Conservation (phyloP, 129 eudicot genomes). For the carrot (Daucus carota) region DNA sequence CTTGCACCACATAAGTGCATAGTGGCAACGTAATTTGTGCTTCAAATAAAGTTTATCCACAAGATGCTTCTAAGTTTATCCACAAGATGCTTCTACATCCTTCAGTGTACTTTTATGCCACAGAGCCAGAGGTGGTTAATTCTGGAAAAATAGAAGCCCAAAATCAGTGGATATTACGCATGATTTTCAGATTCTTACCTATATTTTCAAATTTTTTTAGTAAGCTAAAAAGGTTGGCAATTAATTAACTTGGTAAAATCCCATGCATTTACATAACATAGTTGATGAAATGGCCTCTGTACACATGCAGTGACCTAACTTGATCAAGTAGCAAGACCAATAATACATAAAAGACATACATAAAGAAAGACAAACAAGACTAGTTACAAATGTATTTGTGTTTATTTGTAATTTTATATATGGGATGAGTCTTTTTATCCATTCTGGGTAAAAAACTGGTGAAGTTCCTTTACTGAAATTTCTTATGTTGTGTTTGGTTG, state of each 20-base stretch:
- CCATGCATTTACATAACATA: neutral
- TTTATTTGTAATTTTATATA: neutral
- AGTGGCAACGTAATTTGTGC: constrained; percentile 13
- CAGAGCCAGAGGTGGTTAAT: neutral
- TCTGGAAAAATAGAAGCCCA: neutral
- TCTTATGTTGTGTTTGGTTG: too few relatives aligned
- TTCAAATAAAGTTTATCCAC: neutral
- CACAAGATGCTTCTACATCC: neutral
- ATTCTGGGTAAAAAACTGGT: neutral
- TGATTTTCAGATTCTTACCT: neutral
- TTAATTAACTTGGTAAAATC: neutral
- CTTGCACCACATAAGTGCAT: constrained; percentile 70
- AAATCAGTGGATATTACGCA: neutral
- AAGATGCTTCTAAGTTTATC: neutral
- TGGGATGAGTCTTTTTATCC: neutral
- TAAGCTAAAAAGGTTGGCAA: neutral
- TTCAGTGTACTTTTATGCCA: neutral
- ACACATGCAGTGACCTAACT: neutral
- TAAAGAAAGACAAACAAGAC: neutral
- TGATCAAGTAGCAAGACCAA: neutral
- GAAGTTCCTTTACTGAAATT: neutral
- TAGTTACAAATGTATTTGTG: neutral
- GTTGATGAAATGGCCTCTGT: neutral
- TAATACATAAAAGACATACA: neutral
- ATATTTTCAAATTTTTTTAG: neutral